Conservation (phyloP, 495 filamentous ascomycete genomes). For the Stereocaulon alpinum region DNA sequence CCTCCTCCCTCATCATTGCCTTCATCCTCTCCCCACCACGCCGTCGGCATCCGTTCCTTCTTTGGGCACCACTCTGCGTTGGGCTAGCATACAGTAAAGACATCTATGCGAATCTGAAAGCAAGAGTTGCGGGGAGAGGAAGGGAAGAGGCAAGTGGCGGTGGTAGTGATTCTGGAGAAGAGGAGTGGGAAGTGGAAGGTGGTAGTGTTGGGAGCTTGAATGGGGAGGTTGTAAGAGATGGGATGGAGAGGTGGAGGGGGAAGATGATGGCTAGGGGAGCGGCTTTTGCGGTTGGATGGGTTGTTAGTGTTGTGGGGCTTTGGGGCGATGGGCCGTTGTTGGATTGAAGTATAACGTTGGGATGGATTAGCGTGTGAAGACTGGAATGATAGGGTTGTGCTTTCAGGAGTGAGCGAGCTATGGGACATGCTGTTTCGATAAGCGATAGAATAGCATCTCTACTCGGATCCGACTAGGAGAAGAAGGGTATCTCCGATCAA, state of each 20-base stretch:
- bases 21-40: conserved; percentile 60
- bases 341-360: neutral
- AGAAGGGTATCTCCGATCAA: too few relatives aligned
- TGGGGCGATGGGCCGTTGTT: conserved; percentile 65
- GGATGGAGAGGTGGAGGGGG: conserved; percentile 55
- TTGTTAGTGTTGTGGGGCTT: conserved; percentile 70
- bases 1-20: conserved; percentile 56
- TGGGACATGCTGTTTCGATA: too few relatives aligned
- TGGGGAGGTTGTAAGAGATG: conserved; percentile 66
- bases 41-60: conserved; percentile 69
- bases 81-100: conserved; percentile 42
- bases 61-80: conserved; percentile 60
- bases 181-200: conserved; percentile 50
- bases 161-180: conserved; percentile 36
- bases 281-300: conserved; percentile 55
- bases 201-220: conserved; percentile 48
- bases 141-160: conserved; percentile 19
- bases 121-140: conserved; percentile 24
- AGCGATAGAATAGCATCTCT: too few relatives aligned
- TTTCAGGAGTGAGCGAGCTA: too few relatives aligned
- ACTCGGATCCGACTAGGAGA: too few relatives aligned
- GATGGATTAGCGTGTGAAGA: neutral
- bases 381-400: too few relatives aligned
- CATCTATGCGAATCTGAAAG: conserved; percentile 18
- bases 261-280: conserved; percentile 50